Base-by-base conservation (phyloP, 352 stramenopile genomes). In the Pythium myriotylum region DNA sequence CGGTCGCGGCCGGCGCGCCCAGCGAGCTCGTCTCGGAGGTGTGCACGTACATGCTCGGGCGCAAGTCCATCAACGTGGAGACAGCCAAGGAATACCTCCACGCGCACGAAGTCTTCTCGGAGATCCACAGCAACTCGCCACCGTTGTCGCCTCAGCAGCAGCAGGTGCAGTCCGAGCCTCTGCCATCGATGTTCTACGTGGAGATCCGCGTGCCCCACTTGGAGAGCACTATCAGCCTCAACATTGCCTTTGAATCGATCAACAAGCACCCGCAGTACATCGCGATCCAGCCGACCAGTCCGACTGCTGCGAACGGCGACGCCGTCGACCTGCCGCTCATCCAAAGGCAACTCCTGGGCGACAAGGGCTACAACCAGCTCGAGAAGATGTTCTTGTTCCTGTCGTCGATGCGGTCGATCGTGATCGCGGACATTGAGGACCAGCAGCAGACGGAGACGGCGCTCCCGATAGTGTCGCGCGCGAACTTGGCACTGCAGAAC, bases 311-410 rank as follows among this genome's bases (percentile, higher is more conserved):
- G 5, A 52, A 42, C n/a, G 58, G 51, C 19, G 73, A 59, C n/a
- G 72, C 59, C 16, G 59, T 56, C 32, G 51, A 68, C 13, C 50
- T 73, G 22, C 78, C 79, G 54, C 76, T 69, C 5, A 74, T 94
- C 40, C 84, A 92, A 60, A 75, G 68, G 1, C 81, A 91, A 45
- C 60, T 94, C 24, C 68, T 94, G 27, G 85, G 85, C 3, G 80
- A 94, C 68, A 94, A 94, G 51, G 85, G 86, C n/a, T 94, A 92
- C 81, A 90, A 88, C 64, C 84, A 92, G 54, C 75, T 94, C 6
- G 74, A 92, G 67, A 90, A 90, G 52, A 94, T 94, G 83, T 92
- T 94, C 48, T 65, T 81, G 65, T 91, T 94, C 48, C 50, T 94
- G 59, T 70, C 82, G 26, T 88, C 81, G n/a, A 88, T 94, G 81